A percentile compares a stretch with the other conserved stretches of the same genome.
Conservation (phyloP, 805 yeast species). For the Kuraishia molischiana region DNA sequence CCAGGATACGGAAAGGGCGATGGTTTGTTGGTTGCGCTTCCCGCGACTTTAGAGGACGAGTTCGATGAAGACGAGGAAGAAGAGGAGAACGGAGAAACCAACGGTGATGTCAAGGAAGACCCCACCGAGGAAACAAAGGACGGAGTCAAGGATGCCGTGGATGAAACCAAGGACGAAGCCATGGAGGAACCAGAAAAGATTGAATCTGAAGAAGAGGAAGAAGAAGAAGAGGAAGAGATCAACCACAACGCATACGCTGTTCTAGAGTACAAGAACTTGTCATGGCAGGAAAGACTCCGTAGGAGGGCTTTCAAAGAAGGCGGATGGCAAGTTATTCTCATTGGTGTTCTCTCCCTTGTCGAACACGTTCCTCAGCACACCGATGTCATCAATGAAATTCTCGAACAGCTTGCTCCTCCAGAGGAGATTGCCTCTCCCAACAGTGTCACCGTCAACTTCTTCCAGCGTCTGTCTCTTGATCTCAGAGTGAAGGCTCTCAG, state of each 20-base stretch:
- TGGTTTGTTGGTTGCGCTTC: conserved; percentile 11
- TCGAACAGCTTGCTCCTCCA: conserved; percentile 48
- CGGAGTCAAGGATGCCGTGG: conserved; percentile 13
- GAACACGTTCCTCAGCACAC: conserved; percentile 48
- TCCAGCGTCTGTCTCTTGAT: conserved; percentile 35
- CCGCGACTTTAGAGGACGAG: conserved; percentile 16
- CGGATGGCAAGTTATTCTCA: conserved; percentile 69
- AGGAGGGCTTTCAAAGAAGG: conserved; percentile 75
- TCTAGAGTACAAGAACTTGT: conserved; percentile 45
- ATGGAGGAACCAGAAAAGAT: conserved; percentile 11
- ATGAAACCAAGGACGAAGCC: conserved; percentile 13
- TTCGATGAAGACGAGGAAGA: conserved; percentile 12
- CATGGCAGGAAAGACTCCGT: conserved; percentile 75
- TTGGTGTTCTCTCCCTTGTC: conserved; percentile 61
- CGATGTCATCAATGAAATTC: conserved; percentile 38
- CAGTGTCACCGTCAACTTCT: conserved; percentile 46
- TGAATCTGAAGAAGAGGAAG: conserved; percentile 10
- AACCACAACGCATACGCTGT: conserved; percentile 33
- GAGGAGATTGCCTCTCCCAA: conserved; percentile 36
- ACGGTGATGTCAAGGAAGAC: conserved; percentile 10
- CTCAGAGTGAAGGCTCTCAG: conserved; percentile 49
- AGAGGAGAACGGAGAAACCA: conserved; percentile 11
- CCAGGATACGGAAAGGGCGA: conserved; percentile 6
- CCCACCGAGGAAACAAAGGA: conserved; percentile 10
- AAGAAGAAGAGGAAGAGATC: conserved; percentile 19